Evolutionary conservation across 2,329 filamentous ascomycete species (phyloP).

Genomic region (Nemania bipapillata): DNA sequence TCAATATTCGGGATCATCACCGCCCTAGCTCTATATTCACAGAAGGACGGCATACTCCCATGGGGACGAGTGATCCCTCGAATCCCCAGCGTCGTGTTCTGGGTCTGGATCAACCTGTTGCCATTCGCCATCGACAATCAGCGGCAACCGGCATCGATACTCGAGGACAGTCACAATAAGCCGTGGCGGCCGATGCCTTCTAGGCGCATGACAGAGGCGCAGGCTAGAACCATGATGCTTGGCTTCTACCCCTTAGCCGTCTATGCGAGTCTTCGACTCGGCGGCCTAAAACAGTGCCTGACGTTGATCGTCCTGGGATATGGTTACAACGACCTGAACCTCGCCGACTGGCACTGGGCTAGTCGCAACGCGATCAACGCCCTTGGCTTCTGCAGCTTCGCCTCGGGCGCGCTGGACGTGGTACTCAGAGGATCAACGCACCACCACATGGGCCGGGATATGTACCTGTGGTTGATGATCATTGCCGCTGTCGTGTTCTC

Average conservation of each 20-base stretch:
- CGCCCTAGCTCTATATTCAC: conserved; percentile 36
- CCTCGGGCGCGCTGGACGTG: conserved; percentile 12
- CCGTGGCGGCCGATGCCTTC: conserved; percentile 50
- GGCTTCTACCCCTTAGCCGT: not conserved
- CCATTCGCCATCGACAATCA: conserved; percentile 50
- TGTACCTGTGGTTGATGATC: conserved; percentile 32
- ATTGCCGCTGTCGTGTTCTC: conserved; percentile 34
- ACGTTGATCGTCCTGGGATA: not conserved
- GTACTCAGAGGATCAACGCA: not conserved
- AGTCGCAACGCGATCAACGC: conserved; percentile 15
- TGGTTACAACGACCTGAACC: not conserved
- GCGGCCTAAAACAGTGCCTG: not conserved
- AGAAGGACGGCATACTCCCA: too few species aligned
- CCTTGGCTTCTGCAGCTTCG: conserved; percentile 16
- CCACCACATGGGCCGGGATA: not conserved
- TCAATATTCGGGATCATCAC: conserved; percentile 48
- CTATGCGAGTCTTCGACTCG: not conserved
- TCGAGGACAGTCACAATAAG: conserved; percentile 50
- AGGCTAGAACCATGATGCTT: not conserved
- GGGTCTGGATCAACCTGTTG: conserved; percentile 48
- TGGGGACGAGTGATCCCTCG: not conserved
- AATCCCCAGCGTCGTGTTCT: conserved; percentile 15
- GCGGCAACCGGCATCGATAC: conserved; percentile 37
- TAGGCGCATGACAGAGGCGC: not conserved
- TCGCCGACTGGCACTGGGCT: not conserved